Conservation (phyloP, 768 basidiomycete genomes). For the Mrakia blollopis region DNA sequence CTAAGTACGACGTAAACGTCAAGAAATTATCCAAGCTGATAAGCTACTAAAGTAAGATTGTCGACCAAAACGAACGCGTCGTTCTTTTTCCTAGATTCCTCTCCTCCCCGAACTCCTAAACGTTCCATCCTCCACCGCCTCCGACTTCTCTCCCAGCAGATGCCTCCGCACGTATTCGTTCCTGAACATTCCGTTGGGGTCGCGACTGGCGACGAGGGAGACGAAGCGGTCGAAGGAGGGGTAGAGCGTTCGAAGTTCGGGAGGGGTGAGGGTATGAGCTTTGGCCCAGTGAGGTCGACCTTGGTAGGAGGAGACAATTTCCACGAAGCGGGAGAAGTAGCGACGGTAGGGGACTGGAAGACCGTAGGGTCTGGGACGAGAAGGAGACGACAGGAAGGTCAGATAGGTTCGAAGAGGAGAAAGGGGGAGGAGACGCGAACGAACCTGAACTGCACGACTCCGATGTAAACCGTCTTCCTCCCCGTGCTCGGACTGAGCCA, state of each 20-base stretch:
- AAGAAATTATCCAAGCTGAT: no score
- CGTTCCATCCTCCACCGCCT: slow-evolving; percentile 48
- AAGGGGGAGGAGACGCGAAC: slow-evolving; percentile 39
- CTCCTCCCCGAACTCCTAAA: slow-evolving; percentile 44
- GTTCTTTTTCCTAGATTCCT: neutral
- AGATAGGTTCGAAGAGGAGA: neutral
- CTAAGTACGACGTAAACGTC: no score
- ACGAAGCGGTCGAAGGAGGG: slow-evolving; percentile 76
- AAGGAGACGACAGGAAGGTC: neutral
- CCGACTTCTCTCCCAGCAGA: slow-evolving; percentile 57
- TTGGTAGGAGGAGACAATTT: slow-evolving; percentile 60
- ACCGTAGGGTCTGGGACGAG: slow-evolving; percentile 66
- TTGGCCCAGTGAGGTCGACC: slow-evolving; percentile 98
- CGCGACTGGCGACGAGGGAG: slow-evolving; percentile 60
- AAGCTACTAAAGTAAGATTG: no score
- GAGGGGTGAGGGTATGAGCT: slow-evolving; percentile 67
- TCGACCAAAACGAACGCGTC: no score
- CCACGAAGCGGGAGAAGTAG: slow-evolving; percentile 71
- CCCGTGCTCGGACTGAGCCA: slow-evolving; percentile 88
- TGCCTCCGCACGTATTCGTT: slow-evolving; percentile 88
- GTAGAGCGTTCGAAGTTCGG: slow-evolving; percentile 62
- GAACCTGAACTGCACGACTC: slow-evolving; percentile 95
- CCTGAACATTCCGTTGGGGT: slow-evolving; percentile 63
- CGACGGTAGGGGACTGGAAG: slow-evolving; percentile 72
- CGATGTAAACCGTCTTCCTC: slow-evolving; percentile 81